Evolutionary conservation across 768 basidiomycete genomes (phyloP), one percentile per base, ranked within the genome.

Genomic region (Boletus edulis): DNA sequence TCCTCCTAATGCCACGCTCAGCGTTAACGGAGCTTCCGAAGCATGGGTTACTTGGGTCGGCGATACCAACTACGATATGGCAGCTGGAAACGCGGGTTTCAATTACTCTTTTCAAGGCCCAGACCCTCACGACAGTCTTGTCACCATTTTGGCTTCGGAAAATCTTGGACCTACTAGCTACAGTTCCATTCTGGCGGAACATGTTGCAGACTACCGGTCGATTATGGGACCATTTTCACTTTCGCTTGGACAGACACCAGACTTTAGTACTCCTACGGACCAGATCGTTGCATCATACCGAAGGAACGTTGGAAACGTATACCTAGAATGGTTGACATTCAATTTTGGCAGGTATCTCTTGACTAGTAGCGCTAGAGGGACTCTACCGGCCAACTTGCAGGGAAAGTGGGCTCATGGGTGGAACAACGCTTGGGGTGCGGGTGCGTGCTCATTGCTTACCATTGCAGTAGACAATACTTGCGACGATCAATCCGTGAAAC

Each of bases 271-370:
- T 7, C 76, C 87, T 22, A 91, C 87, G 15, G 80, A 89, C 63
- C 73, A 76, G 56, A 71, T 90, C 32, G 72, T 78, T 48, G 66
- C 70, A 1, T 72, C 73, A 46, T 91, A 91, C 62, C 62, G 74
- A 49, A 73, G 76, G 13, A 78, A 82, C 45, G 67, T 69, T 8
- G 86, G 85, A 7, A 81, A 89, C 57, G 62, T 78, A 32, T 89
- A 89, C 63, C 59, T 91, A 24, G 88, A 91, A 66, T 89, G 86
- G 86, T 46, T 91, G 37, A 54, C 83, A 57, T 89, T 90, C 70
- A 88, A 89, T 64, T 85, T 77, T 61, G 88, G 86, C 20, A 73
- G 88, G 47, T 89, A 90, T 60, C 62, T 90, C 62, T 73, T 89
- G 20, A 73, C 76, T 27, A 78, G 79, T 55, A 86, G 85, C 59